A percentile compares a stretch with the other conserved stretches of the same genome.
Conservation (phyloP, 192 early-diverging fungal species). For the Entophlyctis helioformis region DNA sequence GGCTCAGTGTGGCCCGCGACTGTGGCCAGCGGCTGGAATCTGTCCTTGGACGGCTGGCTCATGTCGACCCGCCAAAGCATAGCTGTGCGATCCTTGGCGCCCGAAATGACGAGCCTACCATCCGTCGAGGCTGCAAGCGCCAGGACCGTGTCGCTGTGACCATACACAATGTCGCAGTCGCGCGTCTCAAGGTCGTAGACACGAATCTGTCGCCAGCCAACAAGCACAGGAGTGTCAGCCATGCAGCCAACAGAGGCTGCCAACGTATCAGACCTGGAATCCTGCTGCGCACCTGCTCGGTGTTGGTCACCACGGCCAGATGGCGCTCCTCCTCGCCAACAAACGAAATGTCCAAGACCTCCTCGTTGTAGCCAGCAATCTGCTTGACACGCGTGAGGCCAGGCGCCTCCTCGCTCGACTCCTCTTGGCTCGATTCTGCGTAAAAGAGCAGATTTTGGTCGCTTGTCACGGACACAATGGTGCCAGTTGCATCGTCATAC, state of each 20-base stretch:
- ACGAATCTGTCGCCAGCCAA: conserved; percentile 46
- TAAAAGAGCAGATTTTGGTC: conserved; percentile 90
- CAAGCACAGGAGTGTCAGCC: too few species aligned
- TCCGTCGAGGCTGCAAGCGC: conserved; percentile 58
- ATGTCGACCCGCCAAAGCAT: conserved; percentile 79
- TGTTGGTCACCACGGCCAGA: conserved; percentile 86
- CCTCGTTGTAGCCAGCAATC: conserved; percentile 93
- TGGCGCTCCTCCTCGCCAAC: conserved; percentile 60
- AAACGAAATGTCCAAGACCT: conserved; percentile 77
- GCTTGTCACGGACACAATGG: conserved; percentile 64
- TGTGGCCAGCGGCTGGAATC: conserved; percentile 52
- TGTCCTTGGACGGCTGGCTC: conserved; percentile 28
- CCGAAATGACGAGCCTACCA: conserved; percentile 64
- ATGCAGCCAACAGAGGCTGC: too few species aligned
- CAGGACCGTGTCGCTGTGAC: conserved; percentile 82
- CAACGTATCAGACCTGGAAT: too few species aligned
- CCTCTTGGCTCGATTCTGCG: conserved; percentile 16
- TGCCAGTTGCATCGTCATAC: conserved; percentile 33
- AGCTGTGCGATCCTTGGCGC: conserved; percentile 84
- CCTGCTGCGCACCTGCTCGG: conserved; percentile 46
- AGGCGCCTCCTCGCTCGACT: too few species aligned
- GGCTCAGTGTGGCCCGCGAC: conserved; percentile 88
- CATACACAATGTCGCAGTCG: conserved; percentile 78
- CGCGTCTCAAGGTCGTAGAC: conserved; percentile 68
- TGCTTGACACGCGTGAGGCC: conserved; percentile 47